phyloP scores from a whole-genome alignment of 2,329 filamentous ascomycete species.

The Aaosphaeria arxii region DNA sequence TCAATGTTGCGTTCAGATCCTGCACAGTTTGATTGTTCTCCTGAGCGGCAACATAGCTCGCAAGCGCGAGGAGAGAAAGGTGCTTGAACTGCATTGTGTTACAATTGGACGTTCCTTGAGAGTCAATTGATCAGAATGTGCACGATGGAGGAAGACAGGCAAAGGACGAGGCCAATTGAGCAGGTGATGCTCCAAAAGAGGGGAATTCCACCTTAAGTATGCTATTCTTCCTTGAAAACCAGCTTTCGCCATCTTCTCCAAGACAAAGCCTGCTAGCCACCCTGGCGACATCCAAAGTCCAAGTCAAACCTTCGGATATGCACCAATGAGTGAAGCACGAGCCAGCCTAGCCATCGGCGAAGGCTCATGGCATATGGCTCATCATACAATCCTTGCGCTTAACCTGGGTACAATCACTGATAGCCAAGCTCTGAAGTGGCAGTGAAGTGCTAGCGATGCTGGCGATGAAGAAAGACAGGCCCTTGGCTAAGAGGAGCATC shows the following conservation, averaged over 20 bases:
- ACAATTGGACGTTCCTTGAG: not conserved
- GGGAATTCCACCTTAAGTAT: slow-evolving; percentile 3
- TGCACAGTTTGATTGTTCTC: slow-evolving; percentile 10
- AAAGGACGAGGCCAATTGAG: not conserved
- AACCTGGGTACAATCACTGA: too few relatives aligned
- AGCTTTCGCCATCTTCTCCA: not conserved
- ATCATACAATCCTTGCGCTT: too few relatives aligned
- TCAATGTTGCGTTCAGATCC: slow-evolving; percentile 24
- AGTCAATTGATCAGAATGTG: not conserved
- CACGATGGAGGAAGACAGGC: not conserved
- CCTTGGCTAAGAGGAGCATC: too few relatives aligned
- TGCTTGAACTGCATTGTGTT: slow-evolving; percentile 40
- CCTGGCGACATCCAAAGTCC: too few relatives aligned
- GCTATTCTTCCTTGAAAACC: not conserved
- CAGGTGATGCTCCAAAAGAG: slow-evolving; percentile 2
- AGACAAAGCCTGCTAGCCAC: not conserved
- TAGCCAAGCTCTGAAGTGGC: too few relatives aligned
- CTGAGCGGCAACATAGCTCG: slow-evolving; percentile 31
- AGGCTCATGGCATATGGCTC: too few relatives aligned
- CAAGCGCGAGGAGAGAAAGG: slow-evolving; percentile 34
- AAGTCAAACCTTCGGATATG: too few relatives aligned
- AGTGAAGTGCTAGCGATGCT: too few relatives aligned
- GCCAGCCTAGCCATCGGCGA: too few relatives aligned
- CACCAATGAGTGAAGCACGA: too few relatives aligned
- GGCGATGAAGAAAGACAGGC: too few relatives aligned